Evolutionary conservation across 2,329 filamentous ascomycete species (phyloP), one percentile per base, ranked within the genome.

Genomic region (Ceratocystis harringtonii): DNA sequence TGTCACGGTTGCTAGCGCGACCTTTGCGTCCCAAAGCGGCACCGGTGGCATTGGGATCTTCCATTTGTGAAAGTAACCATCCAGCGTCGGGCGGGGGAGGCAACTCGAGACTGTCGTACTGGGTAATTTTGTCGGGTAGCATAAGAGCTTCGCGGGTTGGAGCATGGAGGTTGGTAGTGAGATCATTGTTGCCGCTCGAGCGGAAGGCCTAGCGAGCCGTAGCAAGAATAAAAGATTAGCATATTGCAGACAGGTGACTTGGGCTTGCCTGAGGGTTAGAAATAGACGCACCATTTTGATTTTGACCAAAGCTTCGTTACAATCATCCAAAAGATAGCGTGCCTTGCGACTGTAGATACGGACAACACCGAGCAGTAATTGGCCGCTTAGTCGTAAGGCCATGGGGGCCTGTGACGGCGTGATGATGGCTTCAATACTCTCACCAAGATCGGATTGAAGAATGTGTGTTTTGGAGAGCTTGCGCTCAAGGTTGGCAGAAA

Each of bases 391-490:
- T 70, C 94, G 90, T 72, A 99, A 78, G 36, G 94, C 94, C 84
- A 99, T 92, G 36, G 94, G 94, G 52, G 92, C 94, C 76, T 96
- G 90, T 69, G 88, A 89, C 61, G 90, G 90, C 67, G 89, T 90
- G 70, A 97, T 94, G 75, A 99, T 99, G 70, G 91, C 90, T 75
- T 90, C 88, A 69, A 99, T 92, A 76, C 92, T 96, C 78, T 91
- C 90, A 72, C 92, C 88, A 71, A 99, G 88, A 77, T 96, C 95
- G 67, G 92, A 92, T 74, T 96, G 90, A 69, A 99, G 76, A 70
- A 97, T 94, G 72, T 96, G 91, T 69, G 90, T 91, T 78, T 99
- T 99, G 71, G 92, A 95, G 68, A 99, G 85, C 79, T 97, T 99
- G 80, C 92, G 91, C 83, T 97, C 94, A 69, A 97, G 82, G 77